Evolutionary conservation across 2,329 filamentous ascomycete species (phyloP), one percentile per base, ranked within the genome.

Genomic region (Westerdykella sp.): DNA sequence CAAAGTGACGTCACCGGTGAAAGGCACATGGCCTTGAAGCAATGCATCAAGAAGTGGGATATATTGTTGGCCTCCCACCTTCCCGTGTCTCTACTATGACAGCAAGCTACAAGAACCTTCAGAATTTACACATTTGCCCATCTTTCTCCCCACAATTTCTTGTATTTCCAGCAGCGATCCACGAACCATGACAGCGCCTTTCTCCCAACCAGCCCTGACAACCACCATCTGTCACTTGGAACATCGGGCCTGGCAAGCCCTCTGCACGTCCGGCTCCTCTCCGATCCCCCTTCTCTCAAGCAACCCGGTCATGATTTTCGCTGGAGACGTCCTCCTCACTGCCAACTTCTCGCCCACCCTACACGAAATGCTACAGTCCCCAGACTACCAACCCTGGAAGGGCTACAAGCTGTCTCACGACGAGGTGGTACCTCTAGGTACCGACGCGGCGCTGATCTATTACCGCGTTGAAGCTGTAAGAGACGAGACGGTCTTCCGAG

Each of bases 281-380:
- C 64, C 66, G 21, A 53, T 57, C 4, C 65, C 66, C 12, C 64
- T 55, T 12, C 51, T 57, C 16, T 55, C 56, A 11, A 54, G 59
- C 32, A 69, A 51, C 28, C 63, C 63, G 45, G 67, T 70, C 59
- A 68, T 69, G 40, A 68, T 69, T 21, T 63, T 67, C 44, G 67
- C 67, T 4, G 60, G 63, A 21, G 61, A 68, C 31, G 57, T 62
- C 28, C 59, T 54, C 3, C 61, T 68, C 23, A 56, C 57, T 1
- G 61, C 63, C 3, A 61, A 62, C 6, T 63, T 57, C 9, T 65
- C 52, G 1, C 57, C 57, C 1, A 48, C 51, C 7, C 39, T 57
- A 10, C 47, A 54, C 30, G 47, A 53, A 7, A 53, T 56, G 52
- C 45, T 60, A 21, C 43, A 53, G 40, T 42, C 49, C 14, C 23